Evolutionary conservation across 2,329 filamentous ascomycete species (phyloP).

Genomic region (Leptographium wingfieldii): DNA sequence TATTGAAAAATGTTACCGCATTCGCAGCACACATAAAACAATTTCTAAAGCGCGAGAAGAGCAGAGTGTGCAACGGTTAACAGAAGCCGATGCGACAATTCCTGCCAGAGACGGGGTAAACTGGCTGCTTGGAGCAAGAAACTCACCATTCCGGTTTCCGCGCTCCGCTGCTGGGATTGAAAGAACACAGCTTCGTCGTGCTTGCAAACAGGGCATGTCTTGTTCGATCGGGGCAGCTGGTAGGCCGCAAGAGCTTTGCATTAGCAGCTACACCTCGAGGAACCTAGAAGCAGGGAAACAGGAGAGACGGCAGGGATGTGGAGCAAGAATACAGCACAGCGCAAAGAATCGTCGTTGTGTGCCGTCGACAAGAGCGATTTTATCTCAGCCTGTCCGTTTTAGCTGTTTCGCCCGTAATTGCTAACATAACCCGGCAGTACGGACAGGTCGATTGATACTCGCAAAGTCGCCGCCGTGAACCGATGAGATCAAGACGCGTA

Average conservation of each 20-base stretch:
- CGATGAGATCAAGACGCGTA: neutral
- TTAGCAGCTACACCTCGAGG: conserved; percentile 23
- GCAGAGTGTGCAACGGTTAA: conserved; percentile 1
- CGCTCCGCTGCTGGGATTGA: conserved; percentile 93
- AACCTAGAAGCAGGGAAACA: conserved; percentile 20
- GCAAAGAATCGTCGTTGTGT: neutral
- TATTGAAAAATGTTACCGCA: conserved; percentile 79
- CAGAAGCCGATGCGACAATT: neutral
- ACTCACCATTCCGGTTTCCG: conserved; percentile 94
- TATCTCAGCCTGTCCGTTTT: too few species aligned
- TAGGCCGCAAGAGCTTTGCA: conserved; percentile 19
- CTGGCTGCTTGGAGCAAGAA: neutral
- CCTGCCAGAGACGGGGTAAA: neutral
- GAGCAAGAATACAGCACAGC: neutral
- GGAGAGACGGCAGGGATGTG: neutral
- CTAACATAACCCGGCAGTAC: too few species aligned
- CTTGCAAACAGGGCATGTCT: conserved; percentile 71
- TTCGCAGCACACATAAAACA: conserved; percentile 86
- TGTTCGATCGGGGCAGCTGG: conserved; percentile 85
- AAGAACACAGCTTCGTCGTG: conserved; percentile 94
- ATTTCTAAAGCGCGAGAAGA: conserved; percentile 46
- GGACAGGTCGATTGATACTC: too few species aligned
- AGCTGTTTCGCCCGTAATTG: too few species aligned
- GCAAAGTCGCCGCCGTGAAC: too few species aligned
- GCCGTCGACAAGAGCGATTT: too few species aligned